Percentiles rank a stretch among this genome's conserved stretches.
Evolutionary conservation across 163 green algal genomes (phyloP).

Genomic region (Prototheca cutis): DNA sequence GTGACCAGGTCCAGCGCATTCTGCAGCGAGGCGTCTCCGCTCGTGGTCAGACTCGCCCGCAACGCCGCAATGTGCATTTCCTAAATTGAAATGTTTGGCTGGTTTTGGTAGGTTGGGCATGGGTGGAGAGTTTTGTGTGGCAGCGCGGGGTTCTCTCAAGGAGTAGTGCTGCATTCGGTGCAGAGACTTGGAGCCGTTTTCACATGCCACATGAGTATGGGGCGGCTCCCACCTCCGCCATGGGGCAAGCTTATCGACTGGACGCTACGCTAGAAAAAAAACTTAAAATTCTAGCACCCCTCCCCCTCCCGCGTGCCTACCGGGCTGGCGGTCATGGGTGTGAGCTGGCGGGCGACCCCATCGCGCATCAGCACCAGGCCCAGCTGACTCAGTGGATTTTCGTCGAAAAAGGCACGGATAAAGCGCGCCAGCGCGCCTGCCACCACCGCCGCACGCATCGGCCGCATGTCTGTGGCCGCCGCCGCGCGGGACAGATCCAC

Average conservation of each 20-base stretch:
- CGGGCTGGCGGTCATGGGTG: conserved; percentile 68
- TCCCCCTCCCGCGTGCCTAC: no score
- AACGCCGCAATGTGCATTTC: conserved; percentile 72
- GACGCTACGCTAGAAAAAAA: no score
- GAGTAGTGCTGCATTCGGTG: no score
- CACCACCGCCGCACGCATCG: conserved; percentile 57
- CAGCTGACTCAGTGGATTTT: conserved; percentile 86
- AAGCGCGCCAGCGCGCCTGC: conserved; percentile 44
- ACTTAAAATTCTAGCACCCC: no score
- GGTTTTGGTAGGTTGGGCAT: no score
- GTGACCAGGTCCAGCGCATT: conserved; percentile 73
- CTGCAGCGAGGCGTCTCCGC: conserved; percentile 71
- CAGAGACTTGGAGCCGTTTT: no score
- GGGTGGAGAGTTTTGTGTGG: no score
- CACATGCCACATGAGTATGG: no score
- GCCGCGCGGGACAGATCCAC: conserved; percentile 75
- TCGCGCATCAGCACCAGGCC: conserved; percentile 73
- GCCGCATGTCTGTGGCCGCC: conserved; percentile 56
- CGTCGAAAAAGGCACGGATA: conserved; percentile 87
- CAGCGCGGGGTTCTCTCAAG: no score
- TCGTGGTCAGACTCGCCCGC: conserved; percentile 30
- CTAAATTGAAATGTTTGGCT: no score
- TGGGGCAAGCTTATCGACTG: no score
- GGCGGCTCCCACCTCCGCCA: no score
- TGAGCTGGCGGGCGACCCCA: conserved; percentile 69